These are phyloP conservation scores for Strigomonas culicis DNA, from an alignment of 208 protist genomes.

Conservation along the genomic window DNA sequence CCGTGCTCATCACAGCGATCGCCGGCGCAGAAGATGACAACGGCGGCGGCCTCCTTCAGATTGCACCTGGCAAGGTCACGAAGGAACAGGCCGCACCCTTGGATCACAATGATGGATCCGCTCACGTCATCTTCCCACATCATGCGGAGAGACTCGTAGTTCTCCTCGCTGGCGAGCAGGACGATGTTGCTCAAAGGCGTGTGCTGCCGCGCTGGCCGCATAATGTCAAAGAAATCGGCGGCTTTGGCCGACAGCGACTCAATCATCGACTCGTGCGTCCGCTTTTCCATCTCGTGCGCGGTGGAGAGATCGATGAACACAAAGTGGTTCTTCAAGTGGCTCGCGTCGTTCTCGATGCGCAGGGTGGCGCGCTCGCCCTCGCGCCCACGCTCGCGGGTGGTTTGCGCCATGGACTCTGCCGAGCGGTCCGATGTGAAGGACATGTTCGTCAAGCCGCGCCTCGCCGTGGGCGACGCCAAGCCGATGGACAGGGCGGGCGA, in stretches of 20 bases:
- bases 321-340: slow-evolving; percentile 25
- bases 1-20: slow-evolving; percentile 36
- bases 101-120: slow-evolving; percentile 21
- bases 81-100: slow-evolving; percentile 36
- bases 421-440: not conserved
- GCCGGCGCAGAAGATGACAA: slow-evolving; percentile 36
- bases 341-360: slow-evolving; percentile 15
- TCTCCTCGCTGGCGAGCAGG: slow-evolving; percentile 26
- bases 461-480: too few species aligned
- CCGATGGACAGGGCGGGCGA: too few species aligned
- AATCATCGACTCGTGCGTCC: slow-evolving; percentile 23
- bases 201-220: slow-evolving; percentile 34
- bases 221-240: slow-evolving; percentile 34
- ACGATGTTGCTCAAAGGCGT: slow-evolving; percentile 28
- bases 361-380: slow-evolving; percentile 6
- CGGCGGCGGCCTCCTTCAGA: slow-evolving; percentile 19
- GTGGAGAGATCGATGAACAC: slow-evolving; percentile 42
- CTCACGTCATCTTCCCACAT: slow-evolving; percentile 33
- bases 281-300: slow-evolving; percentile 25
- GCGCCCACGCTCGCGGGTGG: not conserved
- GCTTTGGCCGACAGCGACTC: slow-evolving; percentile 29
- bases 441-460: slow-evolving; percentile 1
- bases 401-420: not conserved
- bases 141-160: slow-evolving; percentile 28
- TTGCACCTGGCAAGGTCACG: slow-evolving; percentile 35